These are phyloP conservation scores for Neopestalotiopsis sp. DNA, from an alignment of 2,329 filamentous ascomycete species.

Conservation along the genomic window DNA sequence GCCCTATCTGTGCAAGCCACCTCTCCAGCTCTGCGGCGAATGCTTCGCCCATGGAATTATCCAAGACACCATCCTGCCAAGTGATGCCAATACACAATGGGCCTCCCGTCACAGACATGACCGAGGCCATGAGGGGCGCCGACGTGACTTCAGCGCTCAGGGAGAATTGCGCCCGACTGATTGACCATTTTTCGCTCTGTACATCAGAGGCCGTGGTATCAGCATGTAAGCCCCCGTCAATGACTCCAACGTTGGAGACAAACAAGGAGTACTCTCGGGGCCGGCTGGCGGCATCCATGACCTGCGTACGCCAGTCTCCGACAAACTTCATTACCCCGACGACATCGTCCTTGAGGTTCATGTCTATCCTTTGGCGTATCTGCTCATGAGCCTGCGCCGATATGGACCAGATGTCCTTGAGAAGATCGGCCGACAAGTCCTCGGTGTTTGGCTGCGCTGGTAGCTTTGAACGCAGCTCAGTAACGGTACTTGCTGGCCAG, in stretches of 20 bases:
- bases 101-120: background rate
- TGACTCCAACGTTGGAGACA: background rate
- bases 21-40: background rate
- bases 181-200: background rate
- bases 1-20: background rate
- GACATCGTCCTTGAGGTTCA: background rate
- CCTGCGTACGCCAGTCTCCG: background rate
- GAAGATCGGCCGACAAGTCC: background rate
- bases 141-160: background rate
- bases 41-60: background rate
- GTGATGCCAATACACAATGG: background rate
- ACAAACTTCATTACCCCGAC: background rate
- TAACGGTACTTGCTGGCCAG: background rate
- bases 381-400: background rate
- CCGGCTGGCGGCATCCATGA: background rate
- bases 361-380: background rate
- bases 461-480: background rate
- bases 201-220: background rate
- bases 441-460: background rate
- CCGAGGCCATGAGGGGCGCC: background rate
- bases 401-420: background rate
- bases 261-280: background rate
- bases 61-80: background rate
- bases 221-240: background rate
- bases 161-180: background rate